Evolutionary conservation across 2,329 filamentous ascomycete species (phyloP).

Genomic region (Metarhizium rileyi): DNA sequence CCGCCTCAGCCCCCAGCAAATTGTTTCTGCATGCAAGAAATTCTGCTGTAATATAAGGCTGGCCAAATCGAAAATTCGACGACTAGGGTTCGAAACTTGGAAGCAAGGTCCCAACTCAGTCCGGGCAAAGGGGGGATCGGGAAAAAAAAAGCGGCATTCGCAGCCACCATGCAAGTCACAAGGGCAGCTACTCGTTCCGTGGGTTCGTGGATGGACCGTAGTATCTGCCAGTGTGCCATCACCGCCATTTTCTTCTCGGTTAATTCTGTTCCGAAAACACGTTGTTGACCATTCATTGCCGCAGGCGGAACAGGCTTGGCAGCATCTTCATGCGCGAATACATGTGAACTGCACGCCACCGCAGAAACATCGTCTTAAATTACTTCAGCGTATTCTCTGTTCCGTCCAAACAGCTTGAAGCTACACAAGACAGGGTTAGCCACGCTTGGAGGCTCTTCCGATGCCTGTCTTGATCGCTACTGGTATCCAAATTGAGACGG

Average conservation of each 20-base stretch:
- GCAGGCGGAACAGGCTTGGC: slow-evolving; percentile 3
- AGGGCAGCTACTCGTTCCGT: too few relatives aligned
- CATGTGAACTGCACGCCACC: neutral
- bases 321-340: neutral
- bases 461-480: slow-evolving; percentile 7
- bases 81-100: neutral
- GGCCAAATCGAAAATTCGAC: neutral
- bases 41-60: neutral
- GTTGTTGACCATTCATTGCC: neutral
- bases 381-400: neutral
- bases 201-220: neutral
- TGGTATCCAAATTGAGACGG: slow-evolving; percentile 5
- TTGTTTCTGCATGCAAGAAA: neutral
- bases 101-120: neutral
- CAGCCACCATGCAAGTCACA: neutral
- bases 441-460: slow-evolving; percentile 3
- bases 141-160: neutral
- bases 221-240: slow-evolving; percentile 1
- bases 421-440: slow-evolving; percentile 6
- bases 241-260: slow-evolving; percentile 7
- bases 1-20: neutral
- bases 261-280: slow-evolving; percentile 2
- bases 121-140: neutral
- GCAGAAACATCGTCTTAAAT: slow-evolving; percentile 3
- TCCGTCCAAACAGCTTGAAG: neutral